Percentiles rank a stretch among this genome's conserved stretches.
phyloP scores from a whole-genome alignment of 805 yeast species.

The Barnettozyma pratensis region DNA sequence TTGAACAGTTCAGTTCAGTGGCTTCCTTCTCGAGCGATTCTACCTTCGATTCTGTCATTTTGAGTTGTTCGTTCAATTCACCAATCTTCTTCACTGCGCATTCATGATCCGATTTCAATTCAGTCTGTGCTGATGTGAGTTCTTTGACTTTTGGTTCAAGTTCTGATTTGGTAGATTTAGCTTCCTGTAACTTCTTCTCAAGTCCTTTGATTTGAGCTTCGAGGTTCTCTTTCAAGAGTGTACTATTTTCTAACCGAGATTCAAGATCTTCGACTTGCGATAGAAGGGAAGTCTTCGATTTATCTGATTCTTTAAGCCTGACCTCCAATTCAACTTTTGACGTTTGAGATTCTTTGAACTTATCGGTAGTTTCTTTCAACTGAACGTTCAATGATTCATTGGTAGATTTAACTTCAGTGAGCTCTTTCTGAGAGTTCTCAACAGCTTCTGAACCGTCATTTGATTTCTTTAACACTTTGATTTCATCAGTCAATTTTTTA shows the following conservation, averaged over 20 bases:
- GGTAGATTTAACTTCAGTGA: not conserved
- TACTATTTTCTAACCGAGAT: not conserved
- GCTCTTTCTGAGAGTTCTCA: no score
- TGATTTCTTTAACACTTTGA: not conserved
- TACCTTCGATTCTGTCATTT: not conserved
- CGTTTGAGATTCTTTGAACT: no score
- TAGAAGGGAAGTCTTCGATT: no score
- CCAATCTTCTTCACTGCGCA: no score
- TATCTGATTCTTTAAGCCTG: not conserved
- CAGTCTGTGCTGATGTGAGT: no score
- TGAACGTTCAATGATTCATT: not conserved
- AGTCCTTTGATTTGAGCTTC: not conserved
- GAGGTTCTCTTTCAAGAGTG: not conserved
- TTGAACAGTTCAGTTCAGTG: slow-evolving; percentile 3
- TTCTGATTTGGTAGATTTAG: not conserved
- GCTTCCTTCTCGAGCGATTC: not conserved
- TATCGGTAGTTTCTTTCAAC: not conserved
- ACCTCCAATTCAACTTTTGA: not conserved
- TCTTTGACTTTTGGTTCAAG: not conserved
- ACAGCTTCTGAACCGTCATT: no score
- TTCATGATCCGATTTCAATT: no score
- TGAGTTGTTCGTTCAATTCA: not conserved
- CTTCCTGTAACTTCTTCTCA: not conserved
- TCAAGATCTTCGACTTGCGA: no score
- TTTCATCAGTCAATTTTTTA: slow-evolving; percentile 1